phyloP scores from a whole-genome alignment of 2,329 filamentous ascomycete species.

The Zopfia rhizophila region DNA sequence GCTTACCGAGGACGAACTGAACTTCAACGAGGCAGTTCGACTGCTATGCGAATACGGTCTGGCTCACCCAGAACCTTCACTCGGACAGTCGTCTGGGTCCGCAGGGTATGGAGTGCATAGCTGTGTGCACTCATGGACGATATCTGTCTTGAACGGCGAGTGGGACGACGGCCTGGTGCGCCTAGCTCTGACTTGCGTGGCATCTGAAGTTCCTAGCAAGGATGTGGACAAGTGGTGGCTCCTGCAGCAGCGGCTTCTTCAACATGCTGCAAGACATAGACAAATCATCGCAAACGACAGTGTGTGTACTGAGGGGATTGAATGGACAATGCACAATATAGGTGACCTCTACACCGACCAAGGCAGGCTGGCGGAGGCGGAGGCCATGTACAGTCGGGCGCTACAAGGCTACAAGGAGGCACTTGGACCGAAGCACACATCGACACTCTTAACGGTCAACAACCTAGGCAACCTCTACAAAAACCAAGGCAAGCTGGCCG shows the following conservation, averaged over 20 bases:
- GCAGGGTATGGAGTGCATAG: conserved; percentile 47
- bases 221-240: conserved; percentile 26
- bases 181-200: conserved; percentile 29
- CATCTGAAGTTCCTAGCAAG: conserved; percentile 22
- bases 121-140: conserved; percentile 49
- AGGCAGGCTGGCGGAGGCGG: too few relatives aligned
- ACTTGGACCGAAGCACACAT: conserved; percentile 24
- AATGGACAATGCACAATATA: conserved; percentile 28
- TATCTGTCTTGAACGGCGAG: conserved; percentile 35
- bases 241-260: conserved; percentile 27
- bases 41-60: conserved; percentile 44
- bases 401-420: conserved; percentile 27
- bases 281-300: conserved; percentile 18
- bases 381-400: conserved; percentile 29
- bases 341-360: conserved; percentile 24
- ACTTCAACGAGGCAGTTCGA: conserved; percentile 40
- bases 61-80: conserved; percentile 30
- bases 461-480: conserved; percentile 28
- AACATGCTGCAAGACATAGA: conserved; percentile 19
- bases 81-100: conserved; percentile 17
- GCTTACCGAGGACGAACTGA: conserved; percentile 34
- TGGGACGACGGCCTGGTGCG: conserved; percentile 23
- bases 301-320: conserved; percentile 18
- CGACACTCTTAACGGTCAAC: conserved; percentile 25
- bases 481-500: conserved; percentile 29